Conservation (phyloP, 2,329 filamentous ascomycete species). For the Furcasterigmium furcatum region DNA sequence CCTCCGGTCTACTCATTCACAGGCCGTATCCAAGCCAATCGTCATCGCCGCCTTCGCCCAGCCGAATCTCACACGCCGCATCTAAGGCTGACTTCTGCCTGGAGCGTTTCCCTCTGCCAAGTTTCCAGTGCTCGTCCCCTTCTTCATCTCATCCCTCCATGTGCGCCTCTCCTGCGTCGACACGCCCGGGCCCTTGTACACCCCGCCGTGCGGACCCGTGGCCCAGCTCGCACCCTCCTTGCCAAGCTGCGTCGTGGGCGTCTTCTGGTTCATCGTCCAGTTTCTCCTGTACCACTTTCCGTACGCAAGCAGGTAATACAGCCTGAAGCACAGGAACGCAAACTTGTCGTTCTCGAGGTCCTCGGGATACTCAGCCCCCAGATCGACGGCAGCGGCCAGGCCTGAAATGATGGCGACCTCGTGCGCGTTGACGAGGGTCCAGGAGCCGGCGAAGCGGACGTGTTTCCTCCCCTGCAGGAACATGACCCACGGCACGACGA, state of each 20-base stretch:
- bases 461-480: slow-evolving; percentile 58
- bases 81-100: slow-evolving; percentile 28
- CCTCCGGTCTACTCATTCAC: too few relatives aligned
- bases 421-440: slow-evolving; percentile 66
- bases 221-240: slow-evolving; percentile 53
- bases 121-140: slow-evolving; percentile 29
- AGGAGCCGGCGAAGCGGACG: slow-evolving; percentile 59
- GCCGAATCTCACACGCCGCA: too few relatives aligned
- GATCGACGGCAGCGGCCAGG: slow-evolving; percentile 64
- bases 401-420: slow-evolving; percentile 67
- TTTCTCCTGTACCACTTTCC: slow-evolving; percentile 55
- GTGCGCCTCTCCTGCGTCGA: slow-evolving; percentile 46
- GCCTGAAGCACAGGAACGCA: slow-evolving; percentile 55
- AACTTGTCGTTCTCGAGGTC: slow-evolving; percentile 62
- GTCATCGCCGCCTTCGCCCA: too few relatives aligned
- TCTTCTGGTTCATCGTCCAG: slow-evolving; percentile 17
- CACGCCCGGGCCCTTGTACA: slow-evolving; percentile 58
- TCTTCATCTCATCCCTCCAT: slow-evolving; percentile 39
- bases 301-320: slow-evolving; percentile 60
- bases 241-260: slow-evolving; percentile 25
- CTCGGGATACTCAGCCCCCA: slow-evolving; percentile 62
- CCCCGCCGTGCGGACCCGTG: slow-evolving; percentile 54
- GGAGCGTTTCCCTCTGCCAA: slow-evolving; percentile 24
- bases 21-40: too few relatives aligned
- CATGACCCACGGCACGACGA: slow-evolving; percentile 64